Base-by-base conservation (phyloP, 2,329 filamentous ascomycete species). In the Hypoxylon sp. region DNA sequence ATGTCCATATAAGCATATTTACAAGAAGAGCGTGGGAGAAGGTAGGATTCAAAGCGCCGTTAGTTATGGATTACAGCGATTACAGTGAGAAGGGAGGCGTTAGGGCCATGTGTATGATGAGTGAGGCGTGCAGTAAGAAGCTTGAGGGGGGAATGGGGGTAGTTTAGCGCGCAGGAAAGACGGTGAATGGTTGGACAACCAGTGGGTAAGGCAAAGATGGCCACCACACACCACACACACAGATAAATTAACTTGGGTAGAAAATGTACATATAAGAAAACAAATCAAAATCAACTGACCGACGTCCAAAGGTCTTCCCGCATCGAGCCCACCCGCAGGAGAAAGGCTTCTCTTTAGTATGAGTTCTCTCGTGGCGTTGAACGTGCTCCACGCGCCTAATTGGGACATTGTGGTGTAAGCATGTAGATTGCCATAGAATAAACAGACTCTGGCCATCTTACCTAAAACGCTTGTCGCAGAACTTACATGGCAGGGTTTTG, bases 261-360 rank as follows among this genome's bases (percentile, higher is more conserved):
- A 42, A 45, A 36, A 43, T 26, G 17, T 44, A 41, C 23, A 37
- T 31, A 43, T 15, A 17, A 54, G 31, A 47, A 41, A 26, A 37
- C 35, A 43, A 19, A 13, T 51, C 30, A 26, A 45, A 54, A 53
- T 51, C 48, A 59, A 76, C 81, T 76, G 68, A 85, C 82, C 81
- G 76, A 72, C 82, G 73, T 64, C 81, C 81, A 71, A 85, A 86
- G 1, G 78, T 82, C 71, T 84, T 84, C 37, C 82, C 81, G 69
- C 82, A 86, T 30, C 78, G 75, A 64, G 77, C 76, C 79, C 81
- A 83, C 55, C 64, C 73, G 61, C 82, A 86, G 40, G 78, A 76
- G 65, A 85, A 86, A 6, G 82, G 82, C 67, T 85, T 85, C 70
- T 85, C 82, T 63, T 85, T 85, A 60, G 82, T 86, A 69, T 86